Percentiles rank a stretch among this genome's conserved stretches.
These are phyloP conservation scores for Cyclotella atomus DNA, from an alignment of 108 stramenopile genomes.

Conservation along the genomic window DNA sequence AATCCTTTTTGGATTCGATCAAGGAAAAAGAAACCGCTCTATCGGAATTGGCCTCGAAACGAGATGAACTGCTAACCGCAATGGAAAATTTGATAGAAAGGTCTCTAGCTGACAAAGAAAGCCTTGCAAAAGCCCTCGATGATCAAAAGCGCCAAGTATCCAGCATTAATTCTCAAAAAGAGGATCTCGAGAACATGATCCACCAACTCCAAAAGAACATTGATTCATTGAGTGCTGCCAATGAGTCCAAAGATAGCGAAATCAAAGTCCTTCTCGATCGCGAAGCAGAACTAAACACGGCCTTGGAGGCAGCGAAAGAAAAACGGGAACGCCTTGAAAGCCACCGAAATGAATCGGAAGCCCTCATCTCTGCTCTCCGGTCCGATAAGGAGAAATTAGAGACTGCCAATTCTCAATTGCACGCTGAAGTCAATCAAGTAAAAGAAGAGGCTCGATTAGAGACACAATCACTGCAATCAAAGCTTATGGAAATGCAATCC, in stretches of 20 bases:
- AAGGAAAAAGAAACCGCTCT: slow-evolving; percentile 14
- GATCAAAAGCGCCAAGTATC: neutral
- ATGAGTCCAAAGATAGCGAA: neutral
- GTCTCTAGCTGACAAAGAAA: neutral
- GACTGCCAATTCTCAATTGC: neutral
- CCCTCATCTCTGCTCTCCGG: neutral
- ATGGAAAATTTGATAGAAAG: neutral
- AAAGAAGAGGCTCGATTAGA: neutral
- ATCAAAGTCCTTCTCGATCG: neutral
- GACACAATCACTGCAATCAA: neutral
- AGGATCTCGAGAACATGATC: neutral
- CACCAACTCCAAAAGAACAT: neutral
- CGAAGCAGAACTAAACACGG: neutral
- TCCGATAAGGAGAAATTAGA: neutral
- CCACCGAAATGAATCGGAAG: neutral
- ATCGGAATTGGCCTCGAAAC: neutral
- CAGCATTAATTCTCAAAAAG: neutral
- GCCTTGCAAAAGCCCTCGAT: neutral
- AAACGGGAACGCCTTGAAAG: neutral
- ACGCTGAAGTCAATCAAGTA: neutral
- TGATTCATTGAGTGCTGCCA: neutral
- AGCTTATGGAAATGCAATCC: neutral
- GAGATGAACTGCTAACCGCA: neutral
- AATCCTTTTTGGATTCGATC: neutral
- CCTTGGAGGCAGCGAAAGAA: neutral